Evolutionary conservation across 164 flowering plant species (phyloP).

Genomic region (Chloranthus sessilifolius): DNA sequence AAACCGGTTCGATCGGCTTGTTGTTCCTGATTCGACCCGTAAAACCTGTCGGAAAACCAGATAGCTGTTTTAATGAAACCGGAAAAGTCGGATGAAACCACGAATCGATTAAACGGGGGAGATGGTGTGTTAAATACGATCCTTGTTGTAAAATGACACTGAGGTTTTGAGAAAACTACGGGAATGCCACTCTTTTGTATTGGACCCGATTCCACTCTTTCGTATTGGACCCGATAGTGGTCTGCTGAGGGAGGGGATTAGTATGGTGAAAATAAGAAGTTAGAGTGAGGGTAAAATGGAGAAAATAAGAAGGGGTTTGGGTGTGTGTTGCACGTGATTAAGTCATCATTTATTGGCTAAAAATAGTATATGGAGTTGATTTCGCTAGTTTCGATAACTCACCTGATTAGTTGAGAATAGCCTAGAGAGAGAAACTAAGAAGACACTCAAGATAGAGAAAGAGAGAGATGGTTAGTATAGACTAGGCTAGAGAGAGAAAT

Average conservation of each 20-base stretch:
- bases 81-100: not conserved
- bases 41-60: conserved; percentile 1
- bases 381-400: not conserved
- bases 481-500: too few species aligned
- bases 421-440: too few species aligned
- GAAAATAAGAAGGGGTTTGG: not conserved
- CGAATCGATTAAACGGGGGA: conserved; percentile 7
- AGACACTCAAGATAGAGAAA: too few species aligned
- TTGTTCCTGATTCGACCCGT: not conserved
- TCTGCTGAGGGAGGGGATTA: too few species aligned
- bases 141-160: not conserved
- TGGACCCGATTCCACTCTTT: too few species aligned
- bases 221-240: conserved; percentile 1
- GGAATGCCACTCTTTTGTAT: conserved; percentile 15
- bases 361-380: not conserved
- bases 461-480: not conserved
- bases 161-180: conserved; percentile 8
- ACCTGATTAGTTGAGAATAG: not conserved
- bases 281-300: not conserved
- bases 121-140: conserved; percentile 22
- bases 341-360: conserved; percentile 2
- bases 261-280: not conserved
- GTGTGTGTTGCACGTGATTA: not conserved
- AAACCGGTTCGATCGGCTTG: conserved; percentile 2
- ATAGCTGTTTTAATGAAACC: not conserved